Evolutionary conservation across 1,139 yeast species (phyloP).

Genomic region (Nakaseomyces delphensis): DNA sequence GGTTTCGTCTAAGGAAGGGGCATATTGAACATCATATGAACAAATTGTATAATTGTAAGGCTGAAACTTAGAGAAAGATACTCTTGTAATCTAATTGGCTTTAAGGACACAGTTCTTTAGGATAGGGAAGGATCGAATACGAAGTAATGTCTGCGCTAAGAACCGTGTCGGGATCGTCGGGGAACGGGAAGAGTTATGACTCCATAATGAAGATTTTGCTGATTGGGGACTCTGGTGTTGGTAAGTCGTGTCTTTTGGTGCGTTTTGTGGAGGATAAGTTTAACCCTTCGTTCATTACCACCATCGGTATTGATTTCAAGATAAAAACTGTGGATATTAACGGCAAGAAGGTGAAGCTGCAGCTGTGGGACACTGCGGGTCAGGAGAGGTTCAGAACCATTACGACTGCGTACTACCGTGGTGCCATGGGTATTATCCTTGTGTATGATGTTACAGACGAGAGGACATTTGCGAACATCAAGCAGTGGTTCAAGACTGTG

Average conservation of each 20-base stretch:
- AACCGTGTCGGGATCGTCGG: slow-evolving; percentile 26
- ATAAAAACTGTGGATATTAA: slow-evolving; percentile 92
- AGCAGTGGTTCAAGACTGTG: slow-evolving; percentile 91
- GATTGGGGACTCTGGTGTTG: slow-evolving; percentile 97
- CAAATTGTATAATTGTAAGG: no score
- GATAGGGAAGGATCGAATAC: background rate
- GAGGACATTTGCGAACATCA: slow-evolving; percentile 73
- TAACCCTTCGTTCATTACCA: slow-evolving; percentile 92
- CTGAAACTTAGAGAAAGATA: background rate
- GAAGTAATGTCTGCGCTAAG: slow-evolving; percentile 27
- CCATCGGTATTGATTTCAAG: slow-evolving; percentile 96
- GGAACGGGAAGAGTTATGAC: slow-evolving; percentile 62
- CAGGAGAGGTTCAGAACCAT: slow-evolving; percentile 97
- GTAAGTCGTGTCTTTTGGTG: slow-evolving; percentile 87
- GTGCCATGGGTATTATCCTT: slow-evolving; percentile 95
- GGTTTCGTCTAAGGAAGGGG: no score
- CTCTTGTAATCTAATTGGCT: no score
- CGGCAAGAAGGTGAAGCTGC: slow-evolving; percentile 86
- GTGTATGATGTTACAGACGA: slow-evolving; percentile 96
- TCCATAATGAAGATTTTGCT: slow-evolving; percentile 87
- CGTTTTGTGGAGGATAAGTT: slow-evolving; percentile 96
- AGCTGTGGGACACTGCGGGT: slow-evolving; percentile 99
- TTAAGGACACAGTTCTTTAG: no score
- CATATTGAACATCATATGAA: no score
- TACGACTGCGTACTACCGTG: slow-evolving; percentile 96